These are phyloP conservation scores for Beauveria pseudobassiana DNA, from an alignment of 2,329 filamentous ascomycete species.

Conservation along the genomic window DNA sequence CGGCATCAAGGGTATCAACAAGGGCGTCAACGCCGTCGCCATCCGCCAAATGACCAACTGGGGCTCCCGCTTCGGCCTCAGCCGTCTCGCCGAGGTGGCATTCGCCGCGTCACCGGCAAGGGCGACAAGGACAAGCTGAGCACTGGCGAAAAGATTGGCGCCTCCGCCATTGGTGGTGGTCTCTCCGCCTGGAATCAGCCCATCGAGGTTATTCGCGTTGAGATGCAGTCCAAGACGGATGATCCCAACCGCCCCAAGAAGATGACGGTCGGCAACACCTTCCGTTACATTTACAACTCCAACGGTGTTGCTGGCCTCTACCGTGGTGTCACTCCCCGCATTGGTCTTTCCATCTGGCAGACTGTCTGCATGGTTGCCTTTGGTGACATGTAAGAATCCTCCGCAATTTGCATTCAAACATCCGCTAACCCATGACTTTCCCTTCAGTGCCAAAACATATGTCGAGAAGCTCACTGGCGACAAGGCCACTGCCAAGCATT, in stretches of 20 bases:
- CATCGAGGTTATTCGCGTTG: constrained; percentile 98
- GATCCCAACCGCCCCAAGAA: constrained; percentile 99
- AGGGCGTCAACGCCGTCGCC: constrained; percentile 95
- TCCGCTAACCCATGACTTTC: not conserved
- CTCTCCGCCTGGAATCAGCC: constrained; percentile 98
- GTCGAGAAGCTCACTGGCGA: constrained; percentile 61
- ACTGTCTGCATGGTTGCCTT: constrained; percentile 99
- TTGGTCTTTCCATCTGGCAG: constrained; percentile 96
- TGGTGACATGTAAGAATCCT: constrained; percentile 78
- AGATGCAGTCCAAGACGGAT: constrained; percentile 99
- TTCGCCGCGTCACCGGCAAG: constrained; percentile 73
- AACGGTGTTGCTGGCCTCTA: constrained; percentile 92
- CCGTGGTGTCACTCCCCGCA: constrained; percentile 87
- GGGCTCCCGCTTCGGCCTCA: constrained; percentile 92
- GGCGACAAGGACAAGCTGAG: constrained; percentile 69
- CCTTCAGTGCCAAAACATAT: constrained; percentile 55
- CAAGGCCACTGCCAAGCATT: constrained; percentile 59
- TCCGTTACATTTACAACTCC: constrained; percentile 79
- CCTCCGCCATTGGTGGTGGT: constrained; percentile 82
- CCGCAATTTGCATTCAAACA: not conserved
- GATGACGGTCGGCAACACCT: constrained; percentile 86
- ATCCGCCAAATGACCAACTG: constrained; percentile 99
- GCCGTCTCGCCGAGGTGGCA: constrained; percentile 83
- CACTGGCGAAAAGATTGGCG: constrained; percentile 79
- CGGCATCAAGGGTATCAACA: constrained; percentile 94